These are phyloP conservation scores for Ananas comosus DNA, from an alignment of 176 grass and related monocot genomes.

Conservation along the genomic window DNA sequence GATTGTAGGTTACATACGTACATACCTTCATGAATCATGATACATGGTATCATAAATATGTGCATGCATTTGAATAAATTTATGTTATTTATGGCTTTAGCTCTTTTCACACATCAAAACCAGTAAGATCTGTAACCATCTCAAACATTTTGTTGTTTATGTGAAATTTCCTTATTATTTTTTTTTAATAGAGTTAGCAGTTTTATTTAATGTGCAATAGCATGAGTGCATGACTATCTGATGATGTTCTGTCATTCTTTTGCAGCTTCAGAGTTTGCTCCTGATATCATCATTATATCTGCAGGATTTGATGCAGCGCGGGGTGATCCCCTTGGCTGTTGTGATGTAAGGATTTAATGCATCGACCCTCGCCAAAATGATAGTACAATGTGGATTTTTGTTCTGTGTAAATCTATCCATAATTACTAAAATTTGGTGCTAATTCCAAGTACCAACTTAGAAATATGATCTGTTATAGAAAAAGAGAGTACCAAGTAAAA, in stretches of 20 bases:
- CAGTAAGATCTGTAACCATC: too few species aligned
- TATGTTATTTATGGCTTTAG: too few species aligned
- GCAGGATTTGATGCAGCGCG: slow-evolving; percentile 96
- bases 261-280: slow-evolving; percentile 78
- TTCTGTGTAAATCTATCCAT: not conserved
- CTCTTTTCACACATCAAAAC: too few species aligned
- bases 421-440: not conserved
- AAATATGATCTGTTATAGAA: too few species aligned
- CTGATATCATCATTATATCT: slow-evolving; percentile 92
- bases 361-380: not conserved
- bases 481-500: too few species aligned
- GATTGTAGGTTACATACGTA: not conserved
- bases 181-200: not conserved
- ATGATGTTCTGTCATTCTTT: slow-evolving; percentile 10
- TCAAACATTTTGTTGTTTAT: not conserved
- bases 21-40: too few species aligned
- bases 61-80: too few species aligned
- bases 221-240: not conserved
- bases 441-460: too few species aligned
- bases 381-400: not conserved
- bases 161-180: not conserved
- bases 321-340: slow-evolving; percentile 89
- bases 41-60: too few species aligned
- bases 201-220: not conserved
- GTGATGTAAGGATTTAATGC: slow-evolving; percentile 53